Conservation (phyloP, 345 rosid genomes). For the Mallotus nudiflorus region DNA sequence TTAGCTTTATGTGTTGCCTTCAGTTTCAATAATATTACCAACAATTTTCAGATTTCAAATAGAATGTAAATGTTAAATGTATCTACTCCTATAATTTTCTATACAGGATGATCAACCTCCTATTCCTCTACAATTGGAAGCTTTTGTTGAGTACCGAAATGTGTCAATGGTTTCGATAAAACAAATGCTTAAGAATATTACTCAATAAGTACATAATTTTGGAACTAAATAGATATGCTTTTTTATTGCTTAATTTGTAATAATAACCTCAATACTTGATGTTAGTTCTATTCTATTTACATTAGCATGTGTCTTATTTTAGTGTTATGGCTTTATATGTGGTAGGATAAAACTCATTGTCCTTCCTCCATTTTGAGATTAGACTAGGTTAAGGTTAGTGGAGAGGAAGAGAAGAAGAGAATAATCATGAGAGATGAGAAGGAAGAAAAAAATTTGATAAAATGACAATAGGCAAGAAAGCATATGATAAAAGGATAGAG, state of each 20-base stretch:
- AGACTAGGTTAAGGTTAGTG: no score
- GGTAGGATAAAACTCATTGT: conserved; percentile 95
- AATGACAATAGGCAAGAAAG: no score
- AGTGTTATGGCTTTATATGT: conserved; percentile 7
- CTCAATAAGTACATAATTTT: conserved; percentile 86
- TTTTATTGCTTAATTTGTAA: background rate
- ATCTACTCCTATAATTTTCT: conserved; percentile 20
- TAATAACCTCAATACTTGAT: background rate
- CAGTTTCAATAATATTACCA: background rate
- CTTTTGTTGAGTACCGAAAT: conserved; percentile 46
- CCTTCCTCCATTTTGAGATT: conserved; percentile 94
- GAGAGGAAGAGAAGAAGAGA: no score
- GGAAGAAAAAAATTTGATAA: no score
- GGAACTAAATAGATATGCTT: conserved; percentile 82
- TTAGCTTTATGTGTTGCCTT: background rate
- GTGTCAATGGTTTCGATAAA: conserved; percentile 53
- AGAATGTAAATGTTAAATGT: background rate
- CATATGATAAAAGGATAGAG: no score
- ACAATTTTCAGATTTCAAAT: background rate
- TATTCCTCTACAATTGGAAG: conserved; percentile 78
- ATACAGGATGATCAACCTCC: conserved; percentile 83
- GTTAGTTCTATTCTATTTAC: background rate
- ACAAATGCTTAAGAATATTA: conserved; percentile 63
- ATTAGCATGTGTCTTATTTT: background rate
- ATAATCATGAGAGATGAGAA: no score